Evolutionary conservation across 371 early-diverging fungal species (phyloP), one percentile per base, ranked within the genome.

Genomic region (Mortierella sp.): DNA sequence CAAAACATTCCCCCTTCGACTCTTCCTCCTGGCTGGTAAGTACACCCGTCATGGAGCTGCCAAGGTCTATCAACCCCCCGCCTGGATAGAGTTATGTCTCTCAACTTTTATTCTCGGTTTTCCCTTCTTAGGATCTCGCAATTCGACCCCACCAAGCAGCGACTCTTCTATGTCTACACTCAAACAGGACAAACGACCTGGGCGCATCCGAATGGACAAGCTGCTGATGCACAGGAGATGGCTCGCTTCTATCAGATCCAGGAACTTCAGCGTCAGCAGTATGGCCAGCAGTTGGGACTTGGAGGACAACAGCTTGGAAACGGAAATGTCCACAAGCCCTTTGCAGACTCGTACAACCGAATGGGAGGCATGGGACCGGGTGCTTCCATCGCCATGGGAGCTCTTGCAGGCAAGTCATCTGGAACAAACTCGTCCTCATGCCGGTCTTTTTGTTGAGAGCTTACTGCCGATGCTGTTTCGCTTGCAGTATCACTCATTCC

Each of bases 1-100:
- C 44, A 57, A n/a, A 25, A 45, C 28, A 1, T 69, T 0, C 70
- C 70, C 4, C 59, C 63, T n/a, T 69, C 70, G 14, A 69, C 70
- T 1, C 55, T 69, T 24, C 70, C 70, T 44, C 49, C 45, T 27
- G 70, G 70, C 48, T 69, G 70, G 70, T 69, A 58, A 41, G 58
- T 29, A 19, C 48, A 34, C 7, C 4, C 4, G 34, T 10, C 4
- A 34, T 7, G 10, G 34, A 34, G 34, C n/a, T n/a, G n/a, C n/a
- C n/a, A n/a, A n/a, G n/a, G n/a, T n/a, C n/a, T n/a, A n/a, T n/a
- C n/a, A n/a, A n/a, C n/a, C n/a, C n/a, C n/a, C n/a, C n/a, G n/a
- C n/a, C n/a, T n/a, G n/a, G n/a, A n/a, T n/a, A n/a, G n/a, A n/a
- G n/a, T n/a, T n/a, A n/a, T n/a, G n/a, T n/a, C n/a, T n/a, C n/a